Evolutionary conservation across 768 basidiomycete genomes (phyloP).

Genomic region (Leccinum boreale): DNA sequence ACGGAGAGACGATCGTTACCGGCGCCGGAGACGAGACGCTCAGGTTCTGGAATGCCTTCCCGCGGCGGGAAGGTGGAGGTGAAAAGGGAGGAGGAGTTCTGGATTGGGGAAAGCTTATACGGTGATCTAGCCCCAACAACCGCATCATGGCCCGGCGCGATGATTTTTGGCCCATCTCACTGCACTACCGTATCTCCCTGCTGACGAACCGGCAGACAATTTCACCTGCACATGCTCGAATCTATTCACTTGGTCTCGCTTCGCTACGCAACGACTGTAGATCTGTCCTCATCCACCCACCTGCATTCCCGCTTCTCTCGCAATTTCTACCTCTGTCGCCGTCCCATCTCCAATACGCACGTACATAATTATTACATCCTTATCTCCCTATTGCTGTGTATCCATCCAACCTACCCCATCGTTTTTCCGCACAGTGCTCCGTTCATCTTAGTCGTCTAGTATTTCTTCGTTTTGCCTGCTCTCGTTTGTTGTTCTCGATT

Average conservation of each 20-base stretch:
- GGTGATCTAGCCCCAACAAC: conserved; percentile 26
- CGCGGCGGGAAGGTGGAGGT: conserved; percentile 54
- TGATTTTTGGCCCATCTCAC: background rate
- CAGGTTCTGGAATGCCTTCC: conserved; percentile 97
- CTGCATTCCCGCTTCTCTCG: conserved; percentile 15
- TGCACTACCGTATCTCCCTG: conserved; percentile 3
- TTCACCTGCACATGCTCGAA: conserved; percentile 25
- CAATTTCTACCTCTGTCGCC: conserved; percentile 7
- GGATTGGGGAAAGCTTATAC: conserved; percentile 51
- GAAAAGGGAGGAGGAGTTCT: conserved; percentile 38
- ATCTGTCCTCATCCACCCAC: conserved; percentile 19
- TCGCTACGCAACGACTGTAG: conserved; percentile 18
- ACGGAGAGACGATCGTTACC: conserved; percentile 97
- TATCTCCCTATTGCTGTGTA: conserved; percentile 27
- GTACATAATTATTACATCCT: conserved; percentile 27
- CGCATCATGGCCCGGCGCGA: background rate
- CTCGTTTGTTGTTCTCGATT: conserved; percentile 18
- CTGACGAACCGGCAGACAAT: conserved; percentile 18
- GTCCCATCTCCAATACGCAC: conserved; percentile 5
- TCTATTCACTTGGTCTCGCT: conserved; percentile 19
- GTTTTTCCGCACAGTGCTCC: conserved; percentile 19
- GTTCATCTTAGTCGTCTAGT: conserved; percentile 6
- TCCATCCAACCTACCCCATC: conserved; percentile 18
- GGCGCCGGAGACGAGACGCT: conserved; percentile 98
- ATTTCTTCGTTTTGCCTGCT: conserved; percentile 18